A percentile compares a stretch with the other conserved stretches of the same genome.
Conservation (phyloP, 2,329 filamentous ascomycete species). For the Penicillium rolfsii region DNA sequence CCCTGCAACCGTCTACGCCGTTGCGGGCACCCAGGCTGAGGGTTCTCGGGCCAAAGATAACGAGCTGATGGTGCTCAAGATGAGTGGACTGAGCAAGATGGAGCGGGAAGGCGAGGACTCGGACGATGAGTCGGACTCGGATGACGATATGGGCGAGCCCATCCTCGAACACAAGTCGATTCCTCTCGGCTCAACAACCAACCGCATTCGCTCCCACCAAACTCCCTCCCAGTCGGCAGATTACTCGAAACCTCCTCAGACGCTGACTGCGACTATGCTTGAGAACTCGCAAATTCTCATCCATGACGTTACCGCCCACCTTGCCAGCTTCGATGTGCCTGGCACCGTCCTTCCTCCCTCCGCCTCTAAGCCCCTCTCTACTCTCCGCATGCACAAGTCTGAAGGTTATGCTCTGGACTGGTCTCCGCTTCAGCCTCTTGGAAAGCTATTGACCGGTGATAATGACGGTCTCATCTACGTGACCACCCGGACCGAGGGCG, state of each 20-base stretch:
- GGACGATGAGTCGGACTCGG: slow-evolving; percentile 69
- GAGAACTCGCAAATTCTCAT: slow-evolving; percentile 88
- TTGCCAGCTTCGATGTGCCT: slow-evolving; percentile 86
- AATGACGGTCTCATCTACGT: slow-evolving; percentile 86
- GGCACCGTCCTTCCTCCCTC: slow-evolving; percentile 77
- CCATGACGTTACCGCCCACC: slow-evolving; percentile 89
- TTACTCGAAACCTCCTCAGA: slow-evolving; percentile 72
- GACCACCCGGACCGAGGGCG: slow-evolving; percentile 83
- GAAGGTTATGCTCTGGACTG: slow-evolving; percentile 98
- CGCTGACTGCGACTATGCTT: slow-evolving; percentile 87
- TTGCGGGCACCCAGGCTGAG: slow-evolving; percentile 92
- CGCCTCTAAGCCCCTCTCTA: slow-evolving; percentile 86
- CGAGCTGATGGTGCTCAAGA: slow-evolving; percentile 92
- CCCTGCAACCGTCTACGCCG: slow-evolving; percentile 92
- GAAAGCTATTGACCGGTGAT: slow-evolving; percentile 89
- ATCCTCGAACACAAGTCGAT: slow-evolving; percentile 93
- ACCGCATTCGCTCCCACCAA: slow-evolving; percentile 88
- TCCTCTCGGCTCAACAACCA: slow-evolving; percentile 82
- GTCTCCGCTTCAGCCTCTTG: slow-evolving; percentile 78
- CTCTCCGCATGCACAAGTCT: slow-evolving; percentile 84
- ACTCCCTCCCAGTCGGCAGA: slow-evolving; percentile 66
- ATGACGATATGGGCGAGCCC: slow-evolving; percentile 75
- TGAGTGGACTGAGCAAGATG: slow-evolving; percentile 88
- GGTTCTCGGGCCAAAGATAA: slow-evolving; percentile 76
- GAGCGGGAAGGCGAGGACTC: slow-evolving; percentile 70